phyloP scores from a whole-genome alignment of 2,329 filamentous ascomycete species.

The Blumeria hordei region DNA sequence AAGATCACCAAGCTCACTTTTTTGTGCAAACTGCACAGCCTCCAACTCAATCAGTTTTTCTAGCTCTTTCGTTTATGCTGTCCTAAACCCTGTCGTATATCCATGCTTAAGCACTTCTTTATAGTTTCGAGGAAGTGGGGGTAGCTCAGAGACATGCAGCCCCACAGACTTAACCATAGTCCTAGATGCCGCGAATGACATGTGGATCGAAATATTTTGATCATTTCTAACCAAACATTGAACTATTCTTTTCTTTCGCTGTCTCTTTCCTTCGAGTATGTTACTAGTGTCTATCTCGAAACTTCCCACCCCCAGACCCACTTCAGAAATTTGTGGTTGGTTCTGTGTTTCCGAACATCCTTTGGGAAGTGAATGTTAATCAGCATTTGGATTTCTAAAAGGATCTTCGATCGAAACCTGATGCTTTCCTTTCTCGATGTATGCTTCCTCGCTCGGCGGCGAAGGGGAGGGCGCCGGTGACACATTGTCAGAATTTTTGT shows the following conservation, averaged over 20 bases:
- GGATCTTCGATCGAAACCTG: no score
- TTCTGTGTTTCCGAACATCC: not conserved
- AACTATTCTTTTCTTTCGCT: not conserved
- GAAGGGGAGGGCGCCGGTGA: no score
- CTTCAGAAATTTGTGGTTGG: no score
- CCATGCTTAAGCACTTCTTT: not conserved
- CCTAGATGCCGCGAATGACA: not conserved
- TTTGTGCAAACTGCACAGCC: not conserved
- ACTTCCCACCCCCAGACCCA: not conserved
- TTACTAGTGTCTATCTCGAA: not conserved
- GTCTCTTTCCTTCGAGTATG: not conserved
- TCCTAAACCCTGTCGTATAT: not conserved
- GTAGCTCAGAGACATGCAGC: not conserved
- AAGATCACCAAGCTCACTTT: not conserved
- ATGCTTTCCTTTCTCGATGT: no score
- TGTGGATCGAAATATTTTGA: not conserved
- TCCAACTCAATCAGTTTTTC: not conserved
- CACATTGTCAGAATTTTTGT: no score
- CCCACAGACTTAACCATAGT: not conserved
- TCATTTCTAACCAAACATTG: not conserved
- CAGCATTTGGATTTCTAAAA: no score
- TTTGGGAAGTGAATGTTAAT: not conserved
- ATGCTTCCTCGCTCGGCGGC: no score
- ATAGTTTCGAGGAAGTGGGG: not conserved
- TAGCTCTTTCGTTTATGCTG: not conserved